Evolutionary conservation across 176 grass and related monocot genomes (phyloP).

Genomic region (Carex myosuroides): DNA sequence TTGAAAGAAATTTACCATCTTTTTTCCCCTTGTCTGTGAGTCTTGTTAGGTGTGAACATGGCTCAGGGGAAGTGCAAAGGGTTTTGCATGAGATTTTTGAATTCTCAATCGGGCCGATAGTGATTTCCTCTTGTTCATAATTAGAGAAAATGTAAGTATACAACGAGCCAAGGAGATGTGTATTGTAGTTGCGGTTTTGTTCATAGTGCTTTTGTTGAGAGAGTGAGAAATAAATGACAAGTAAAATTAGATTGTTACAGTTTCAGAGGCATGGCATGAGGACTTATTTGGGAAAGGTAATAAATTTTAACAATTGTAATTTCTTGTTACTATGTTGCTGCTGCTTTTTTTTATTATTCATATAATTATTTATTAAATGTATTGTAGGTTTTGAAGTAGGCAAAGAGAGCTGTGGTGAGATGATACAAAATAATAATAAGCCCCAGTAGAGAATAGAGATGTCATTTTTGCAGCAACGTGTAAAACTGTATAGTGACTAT

Average conservation of each 20-base stretch:
- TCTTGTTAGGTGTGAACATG: conserved; percentile 86
- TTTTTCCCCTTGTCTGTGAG: conserved; percentile 77
- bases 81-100: conserved; percentile 75
- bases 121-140: conserved; percentile 30
- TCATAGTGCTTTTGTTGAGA: not conserved
- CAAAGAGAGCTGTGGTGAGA: not conserved
- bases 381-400: conserved; percentile 12
- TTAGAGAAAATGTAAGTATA: not conserved
- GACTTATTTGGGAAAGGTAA: not conserved
- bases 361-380: conserved; percentile 9
- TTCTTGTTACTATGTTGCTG: not conserved
- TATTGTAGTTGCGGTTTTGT: conserved; percentile 11
- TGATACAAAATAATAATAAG: not conserved
- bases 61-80: conserved; percentile 61
- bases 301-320: not conserved
- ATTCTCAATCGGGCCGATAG: conserved; percentile 68
- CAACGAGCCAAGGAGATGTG: not conserved
- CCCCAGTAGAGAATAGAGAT: not conserved
- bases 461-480: conserved; percentile 7
- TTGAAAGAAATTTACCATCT: conserved; percentile 56
- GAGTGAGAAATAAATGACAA: not conserved
- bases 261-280: not conserved
- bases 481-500: conserved; percentile 20
- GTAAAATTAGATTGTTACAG: not conserved
- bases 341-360: not conserved